phyloP scores from a whole-genome alignment of 441 rosid species.

The Flueggea neowawraea region DNA sequence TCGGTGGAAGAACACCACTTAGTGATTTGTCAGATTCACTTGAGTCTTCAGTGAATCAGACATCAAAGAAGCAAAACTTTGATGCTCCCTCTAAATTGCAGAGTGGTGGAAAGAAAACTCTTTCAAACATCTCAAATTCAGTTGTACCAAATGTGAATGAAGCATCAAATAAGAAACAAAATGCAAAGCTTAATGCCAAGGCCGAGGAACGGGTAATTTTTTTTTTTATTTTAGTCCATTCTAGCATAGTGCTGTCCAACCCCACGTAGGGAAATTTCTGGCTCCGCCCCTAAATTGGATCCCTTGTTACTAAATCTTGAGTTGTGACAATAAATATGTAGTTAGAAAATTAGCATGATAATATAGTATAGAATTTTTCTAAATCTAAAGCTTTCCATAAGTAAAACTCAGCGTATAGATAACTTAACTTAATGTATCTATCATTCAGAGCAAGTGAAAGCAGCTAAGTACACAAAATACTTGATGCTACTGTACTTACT shows the following conservation, averaged over 20 bases:
- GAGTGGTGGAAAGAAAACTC: slow-evolving; percentile 35
- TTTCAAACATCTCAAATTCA: slow-evolving; percentile 61
- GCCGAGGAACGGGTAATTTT: slow-evolving; percentile 28
- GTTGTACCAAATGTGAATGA: slow-evolving; percentile 26
- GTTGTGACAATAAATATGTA: too few relatives aligned
- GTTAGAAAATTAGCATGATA: too few relatives aligned
- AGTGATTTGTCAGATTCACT: slow-evolving; percentile 58
- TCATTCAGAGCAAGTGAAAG: slow-evolving; percentile 9
- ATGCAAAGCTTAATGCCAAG: slow-evolving; percentile 22
- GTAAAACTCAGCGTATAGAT: neutral
- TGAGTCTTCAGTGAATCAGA: slow-evolving; percentile 31
- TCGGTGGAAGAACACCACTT: slow-evolving; percentile 59
- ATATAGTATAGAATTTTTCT: too few relatives aligned
- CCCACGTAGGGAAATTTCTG: too few relatives aligned
- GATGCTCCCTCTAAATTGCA: slow-evolving; percentile 23
- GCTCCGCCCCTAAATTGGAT: too few relatives aligned
- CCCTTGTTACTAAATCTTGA: too few relatives aligned
- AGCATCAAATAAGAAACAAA: slow-evolving; percentile 30
- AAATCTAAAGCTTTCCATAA: neutral
- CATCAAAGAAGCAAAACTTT: slow-evolving; percentile 29
- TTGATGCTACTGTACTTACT: neutral
- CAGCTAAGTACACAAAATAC: slow-evolving; percentile 10
- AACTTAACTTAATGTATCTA: slow-evolving; percentile 38
- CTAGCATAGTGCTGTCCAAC: too few relatives aligned
- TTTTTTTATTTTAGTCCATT: too few relatives aligned